Conservation (phyloP, 371 early-diverging fungal genomes). For the Batkoa obscura region DNA sequence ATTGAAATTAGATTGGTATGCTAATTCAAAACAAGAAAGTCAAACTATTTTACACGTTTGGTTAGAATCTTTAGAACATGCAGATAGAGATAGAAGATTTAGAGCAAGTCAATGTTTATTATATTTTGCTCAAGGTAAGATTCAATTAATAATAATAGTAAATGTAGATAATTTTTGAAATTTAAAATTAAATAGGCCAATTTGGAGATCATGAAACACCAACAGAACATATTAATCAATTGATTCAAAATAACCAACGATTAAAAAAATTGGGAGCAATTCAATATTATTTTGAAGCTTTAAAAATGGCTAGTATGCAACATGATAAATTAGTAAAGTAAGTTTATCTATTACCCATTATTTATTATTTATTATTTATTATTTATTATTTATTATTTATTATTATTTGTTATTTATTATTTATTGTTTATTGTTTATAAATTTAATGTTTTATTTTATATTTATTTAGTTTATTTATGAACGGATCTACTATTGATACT, state of each 20-base stretch:
- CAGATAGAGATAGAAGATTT: not conserved
- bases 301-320: not conserved
- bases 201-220: not conserved
- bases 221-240: not conserved
- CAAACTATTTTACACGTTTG: not conserved
- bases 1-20: conserved; percentile 3
- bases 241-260: not conserved
- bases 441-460: not conserved
- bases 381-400: too few relatives aligned
- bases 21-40: not conserved
- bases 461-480: not conserved
- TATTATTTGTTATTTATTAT: too few relatives aligned
- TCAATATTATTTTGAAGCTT: not conserved
- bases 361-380: too few relatives aligned
- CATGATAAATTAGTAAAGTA: not conserved
- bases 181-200: not conserved
- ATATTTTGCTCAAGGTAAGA: conserved; percentile 2
- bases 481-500: not conserved
- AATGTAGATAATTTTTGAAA: not conserved
- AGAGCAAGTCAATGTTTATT: not conserved
- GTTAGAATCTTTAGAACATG: not conserved
- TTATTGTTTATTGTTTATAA: too few relatives aligned
- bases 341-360: not conserved
- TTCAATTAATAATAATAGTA: not conserved
- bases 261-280: not conserved